phyloP scores from a whole-genome alignment of 129 eudicot species.

The Lactuca saligna region DNA sequence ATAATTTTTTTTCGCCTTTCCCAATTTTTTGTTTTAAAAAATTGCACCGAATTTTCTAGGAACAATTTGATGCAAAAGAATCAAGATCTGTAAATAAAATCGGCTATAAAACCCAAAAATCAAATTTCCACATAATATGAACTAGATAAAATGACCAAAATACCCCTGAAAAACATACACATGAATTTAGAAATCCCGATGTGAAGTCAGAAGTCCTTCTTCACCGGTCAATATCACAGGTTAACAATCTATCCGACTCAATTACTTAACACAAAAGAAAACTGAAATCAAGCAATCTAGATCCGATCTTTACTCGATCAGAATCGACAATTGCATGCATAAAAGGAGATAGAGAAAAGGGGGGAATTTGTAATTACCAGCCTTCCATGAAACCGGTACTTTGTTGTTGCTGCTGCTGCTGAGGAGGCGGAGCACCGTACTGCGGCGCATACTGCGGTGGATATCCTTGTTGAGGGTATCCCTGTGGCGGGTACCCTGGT shows the following conservation, averaged over 20 bases:
- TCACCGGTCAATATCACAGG: background rate
- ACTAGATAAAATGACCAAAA: constrained; percentile 12
- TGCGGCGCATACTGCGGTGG: constrained; percentile 61
- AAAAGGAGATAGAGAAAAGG: background rate
- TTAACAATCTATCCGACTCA: background rate
- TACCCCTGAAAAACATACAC: constrained; percentile 18
- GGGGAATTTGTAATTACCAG: constrained; percentile 21
- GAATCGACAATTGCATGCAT: constrained; percentile 17
- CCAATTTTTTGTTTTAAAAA: background rate
- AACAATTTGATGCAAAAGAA: background rate
- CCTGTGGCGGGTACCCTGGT: constrained; percentile 51
- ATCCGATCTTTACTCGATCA: constrained; percentile 8
- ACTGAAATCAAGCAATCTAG: constrained; percentile 5
- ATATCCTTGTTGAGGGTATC: constrained; percentile 53
- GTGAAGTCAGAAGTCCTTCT: background rate
- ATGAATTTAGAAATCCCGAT: background rate
- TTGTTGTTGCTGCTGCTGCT: constrained; percentile 27
- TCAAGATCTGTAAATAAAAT: constrained; percentile 8
- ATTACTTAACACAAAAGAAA: background rate
- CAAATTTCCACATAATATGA: background rate
- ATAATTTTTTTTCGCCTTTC: background rate
- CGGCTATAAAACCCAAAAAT: constrained; percentile 10
- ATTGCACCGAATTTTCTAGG: background rate
- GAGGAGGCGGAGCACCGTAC: constrained; percentile 59
- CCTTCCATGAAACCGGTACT: constrained; percentile 30